phyloP scores from a whole-genome alignment of 345 rosid genomes.

The Clarkia xantiana region DNA sequence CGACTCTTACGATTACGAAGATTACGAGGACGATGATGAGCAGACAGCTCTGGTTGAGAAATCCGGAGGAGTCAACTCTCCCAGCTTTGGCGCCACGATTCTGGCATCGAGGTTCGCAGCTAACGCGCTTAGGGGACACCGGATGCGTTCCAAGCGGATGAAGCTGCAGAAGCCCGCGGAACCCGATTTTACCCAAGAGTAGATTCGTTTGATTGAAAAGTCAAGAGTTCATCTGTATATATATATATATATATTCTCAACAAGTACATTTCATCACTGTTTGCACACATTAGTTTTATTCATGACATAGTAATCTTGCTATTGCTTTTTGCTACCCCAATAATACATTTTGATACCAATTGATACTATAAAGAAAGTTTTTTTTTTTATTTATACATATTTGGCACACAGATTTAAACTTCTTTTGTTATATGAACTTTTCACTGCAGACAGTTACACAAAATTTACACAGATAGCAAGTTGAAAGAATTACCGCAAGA shows the following conservation, averaged over 20 bases:
- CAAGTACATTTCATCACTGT: too few species aligned
- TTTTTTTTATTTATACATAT: not conserved
- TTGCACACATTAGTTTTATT: too few species aligned
- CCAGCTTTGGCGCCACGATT: constrained; percentile 50
- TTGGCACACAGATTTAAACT: not conserved
- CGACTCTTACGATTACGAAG: constrained; percentile 5
- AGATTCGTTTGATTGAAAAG: too few species aligned
- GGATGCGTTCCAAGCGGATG: constrained; percentile 19
- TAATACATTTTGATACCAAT: not conserved
- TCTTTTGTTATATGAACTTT: not conserved
- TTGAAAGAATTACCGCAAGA: too few species aligned
- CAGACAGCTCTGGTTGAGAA: constrained; percentile 14
- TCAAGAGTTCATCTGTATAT: too few species aligned
- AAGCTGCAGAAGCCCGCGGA: constrained; percentile 66
- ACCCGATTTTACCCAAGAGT: constrained; percentile 40
- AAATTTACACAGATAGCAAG: not conserved
- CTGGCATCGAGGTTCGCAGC: constrained; percentile 67
- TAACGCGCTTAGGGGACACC: constrained; percentile 47
- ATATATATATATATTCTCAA: too few species aligned
- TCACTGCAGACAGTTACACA: not conserved
- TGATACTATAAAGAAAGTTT: not conserved
- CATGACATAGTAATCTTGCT: not conserved
- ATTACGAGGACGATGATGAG: constrained; percentile 18
- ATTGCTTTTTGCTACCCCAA: not conserved
- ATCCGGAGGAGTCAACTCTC: constrained; percentile 9